Evolutionary conservation across 2,329 filamentous ascomycete species (phyloP), one percentile per base, ranked within the genome.

Genomic region (Aureobasidium sp.): DNA sequence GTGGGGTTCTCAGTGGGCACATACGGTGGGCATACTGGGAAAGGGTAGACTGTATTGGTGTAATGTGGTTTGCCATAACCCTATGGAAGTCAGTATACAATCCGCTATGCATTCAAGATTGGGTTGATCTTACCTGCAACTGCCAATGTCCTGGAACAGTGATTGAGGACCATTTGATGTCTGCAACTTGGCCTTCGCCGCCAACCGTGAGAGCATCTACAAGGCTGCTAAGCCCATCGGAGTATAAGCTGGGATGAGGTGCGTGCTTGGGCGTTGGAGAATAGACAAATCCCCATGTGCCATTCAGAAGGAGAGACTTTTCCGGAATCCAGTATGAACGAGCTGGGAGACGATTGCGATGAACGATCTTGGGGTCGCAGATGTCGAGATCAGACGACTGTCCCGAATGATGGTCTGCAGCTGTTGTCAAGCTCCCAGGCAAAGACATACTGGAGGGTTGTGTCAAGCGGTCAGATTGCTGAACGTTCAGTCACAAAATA

Each of bases 11-110:
- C 80, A 0, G 78, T 79, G 0, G 86, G 83, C 2, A 86, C 80
- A 65, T 82, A 74, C 0, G 87, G 87, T 17, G 87, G 87, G 63
- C 82, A 81, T 1, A 86, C 83, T 0, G 85, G 85, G 62, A 89
- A 85, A 0, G 85, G 86, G 64, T 81, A 89, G 56, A 83, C 78
- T 29, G 86, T 79, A 66, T 89, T 90, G 10, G 86, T 89, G 68
- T 90, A 89, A 66, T 86, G 84, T 0, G 87, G 87, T 56, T 77
- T 77, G 13, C 86, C 86, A 68, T 85, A 84, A 29, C 86, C 87
- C 72, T 89, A 84, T 5, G 88, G 75, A 72, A 89, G 87, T 87
- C 87, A 90, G 84, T 46, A 76, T 77, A 1, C 68, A 72, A 42
- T 69, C 66, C 0, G 72, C 71, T 2, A 73, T 74, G 57, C 74